These are phyloP conservation scores for Cordyceps cicadae DNA, from an alignment of 2,329 filamentous ascomycete genomes.

Conservation along the genomic window DNA sequence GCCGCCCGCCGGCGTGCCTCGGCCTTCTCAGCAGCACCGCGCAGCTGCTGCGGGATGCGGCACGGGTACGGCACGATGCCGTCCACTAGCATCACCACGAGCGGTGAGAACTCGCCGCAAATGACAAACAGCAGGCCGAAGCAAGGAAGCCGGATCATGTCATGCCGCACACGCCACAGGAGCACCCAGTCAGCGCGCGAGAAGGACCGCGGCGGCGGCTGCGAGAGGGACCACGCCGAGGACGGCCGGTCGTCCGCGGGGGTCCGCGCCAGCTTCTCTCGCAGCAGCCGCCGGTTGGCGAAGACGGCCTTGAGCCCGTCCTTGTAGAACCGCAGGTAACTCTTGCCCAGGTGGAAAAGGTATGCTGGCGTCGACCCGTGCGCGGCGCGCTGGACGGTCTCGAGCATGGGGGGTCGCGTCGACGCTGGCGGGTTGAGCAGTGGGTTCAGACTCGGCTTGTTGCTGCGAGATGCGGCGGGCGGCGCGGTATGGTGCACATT, in stretches of 20 bases:
- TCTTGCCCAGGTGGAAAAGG: slow-evolving; percentile 57
- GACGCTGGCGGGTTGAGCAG: slow-evolving; percentile 62
- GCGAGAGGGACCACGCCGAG: slow-evolving; percentile 27
- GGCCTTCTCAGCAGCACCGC: slow-evolving; percentile 44
- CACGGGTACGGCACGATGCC: slow-evolving; percentile 71
- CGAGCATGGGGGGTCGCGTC: slow-evolving; percentile 64
- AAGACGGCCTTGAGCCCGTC: slow-evolving; percentile 68
- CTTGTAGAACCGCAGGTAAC: slow-evolving; percentile 83
- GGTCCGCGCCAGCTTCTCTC: slow-evolving; percentile 31
- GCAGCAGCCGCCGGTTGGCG: slow-evolving; percentile 51
- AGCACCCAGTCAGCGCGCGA: slow-evolving; percentile 66
- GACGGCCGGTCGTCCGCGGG: slow-evolving; percentile 48
- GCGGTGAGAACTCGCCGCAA: slow-evolving; percentile 78
- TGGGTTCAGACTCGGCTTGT: slow-evolving; percentile 23
- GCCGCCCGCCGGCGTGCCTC: slow-evolving; percentile 44
- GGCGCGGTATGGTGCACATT: slow-evolving; percentile 14
- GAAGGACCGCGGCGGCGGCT: slow-evolving; percentile 26
- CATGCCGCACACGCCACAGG: slow-evolving; percentile 57
- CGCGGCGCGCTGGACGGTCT: slow-evolving; percentile 47
- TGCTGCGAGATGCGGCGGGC: slow-evolving; percentile 13
- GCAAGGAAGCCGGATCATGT: slow-evolving; percentile 67
- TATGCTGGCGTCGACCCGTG: slow-evolving; percentile 32
- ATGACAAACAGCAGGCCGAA: slow-evolving; percentile 70
- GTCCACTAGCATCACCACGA: slow-evolving; percentile 65
- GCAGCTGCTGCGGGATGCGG: slow-evolving; percentile 68